Evolutionary conservation across 306 rosid genomes (phyloP).

Genomic region (Quercus wislizeni): DNA sequence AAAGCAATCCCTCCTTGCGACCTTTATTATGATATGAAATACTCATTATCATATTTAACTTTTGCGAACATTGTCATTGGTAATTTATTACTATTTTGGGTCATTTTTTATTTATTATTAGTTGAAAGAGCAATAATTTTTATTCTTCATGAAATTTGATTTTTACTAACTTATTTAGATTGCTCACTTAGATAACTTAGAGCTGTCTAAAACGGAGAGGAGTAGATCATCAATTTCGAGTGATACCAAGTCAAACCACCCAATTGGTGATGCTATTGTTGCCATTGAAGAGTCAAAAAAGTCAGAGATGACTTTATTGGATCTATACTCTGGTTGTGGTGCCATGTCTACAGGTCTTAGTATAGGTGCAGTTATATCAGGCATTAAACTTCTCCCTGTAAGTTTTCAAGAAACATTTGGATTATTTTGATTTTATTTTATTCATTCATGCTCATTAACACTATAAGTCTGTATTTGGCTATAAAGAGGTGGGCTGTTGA

Average conservation of each 20-base stretch:
- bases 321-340: slow-evolving; percentile 48
- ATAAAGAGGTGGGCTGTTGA: slow-evolving; percentile 50
- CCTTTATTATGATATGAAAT: slow-evolving; percentile 21
- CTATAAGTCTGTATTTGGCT: not conserved
- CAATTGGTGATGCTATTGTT: not conserved
- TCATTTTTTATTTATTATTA: not conserved
- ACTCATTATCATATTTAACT: not conserved
- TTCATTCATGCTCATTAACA: not conserved
- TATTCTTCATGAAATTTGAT: not conserved
- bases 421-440: not conserved
- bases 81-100: not conserved
- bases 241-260: slow-evolving; percentile 15
- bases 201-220: not conserved
- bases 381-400: slow-evolving; percentile 44
- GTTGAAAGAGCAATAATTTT: no score
- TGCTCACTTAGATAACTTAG: not conserved
- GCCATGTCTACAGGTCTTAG: slow-evolving; percentile 56
- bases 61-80: not conserved
- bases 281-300: not conserved
- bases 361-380: slow-evolving; percentile 36
- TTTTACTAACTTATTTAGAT: not conserved
- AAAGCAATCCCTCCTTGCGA: slow-evolving; percentile 22
- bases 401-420: not conserved
- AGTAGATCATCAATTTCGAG: slow-evolving; percentile 24
- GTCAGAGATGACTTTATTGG: slow-evolving; percentile 24